A percentile compares a stretch with the other conserved stretches of the same genome.
These are phyloP conservation scores for Austroboletus niveus DNA, from an alignment of 1,284 basidiomycete genomes.

Conservation along the genomic window DNA sequence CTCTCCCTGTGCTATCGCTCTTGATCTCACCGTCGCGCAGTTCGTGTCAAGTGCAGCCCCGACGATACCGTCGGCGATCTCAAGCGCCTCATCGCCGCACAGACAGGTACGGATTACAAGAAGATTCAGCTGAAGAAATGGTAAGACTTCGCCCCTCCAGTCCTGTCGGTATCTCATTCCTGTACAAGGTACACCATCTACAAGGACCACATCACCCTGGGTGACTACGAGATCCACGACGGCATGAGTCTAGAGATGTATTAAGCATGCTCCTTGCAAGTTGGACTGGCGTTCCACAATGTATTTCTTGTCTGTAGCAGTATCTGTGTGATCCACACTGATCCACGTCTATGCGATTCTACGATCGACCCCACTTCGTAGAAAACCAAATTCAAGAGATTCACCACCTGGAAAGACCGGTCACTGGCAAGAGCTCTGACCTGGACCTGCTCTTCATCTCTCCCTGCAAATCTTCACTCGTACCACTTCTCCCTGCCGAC, in stretches of 20 bases:
- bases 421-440: slow-evolving; percentile 13
- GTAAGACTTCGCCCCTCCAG: slow-evolving; percentile 41
- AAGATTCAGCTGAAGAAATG: slow-evolving; percentile 99
- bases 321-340: slow-evolving; percentile 1
- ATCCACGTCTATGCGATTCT: not conserved
- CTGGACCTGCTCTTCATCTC: slow-evolving; percentile 14
- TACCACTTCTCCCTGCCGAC: slow-evolving; percentile 11
- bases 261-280: slow-evolving; percentile 33
- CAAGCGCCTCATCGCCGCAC: slow-evolving; percentile 95
- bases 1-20: not conserved
- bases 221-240: slow-evolving; percentile 94
- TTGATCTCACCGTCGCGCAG: slow-evolving; percentile 40
- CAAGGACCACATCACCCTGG: slow-evolving; percentile 92
- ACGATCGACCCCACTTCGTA: not conserved
- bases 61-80: slow-evolving; percentile 97
- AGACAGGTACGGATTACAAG: slow-evolving; percentile 82
- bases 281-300: slow-evolving; percentile 3
- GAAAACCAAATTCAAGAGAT: not conserved
- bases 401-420: not conserved
- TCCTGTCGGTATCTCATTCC: slow-evolving; percentile 1
- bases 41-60: slow-evolving; percentile 89
- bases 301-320: slow-evolving; percentile 12
- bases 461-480: slow-evolving; percentile 3
- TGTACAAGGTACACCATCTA: slow-evolving; percentile 79
- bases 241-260: slow-evolving; percentile 96